Percentiles rank a stretch among this genome's conserved stretches.
Evolutionary conservation across 2,329 filamentous ascomycete genomes (phyloP).

Genomic region (Alternaria triticimaculans): DNA sequence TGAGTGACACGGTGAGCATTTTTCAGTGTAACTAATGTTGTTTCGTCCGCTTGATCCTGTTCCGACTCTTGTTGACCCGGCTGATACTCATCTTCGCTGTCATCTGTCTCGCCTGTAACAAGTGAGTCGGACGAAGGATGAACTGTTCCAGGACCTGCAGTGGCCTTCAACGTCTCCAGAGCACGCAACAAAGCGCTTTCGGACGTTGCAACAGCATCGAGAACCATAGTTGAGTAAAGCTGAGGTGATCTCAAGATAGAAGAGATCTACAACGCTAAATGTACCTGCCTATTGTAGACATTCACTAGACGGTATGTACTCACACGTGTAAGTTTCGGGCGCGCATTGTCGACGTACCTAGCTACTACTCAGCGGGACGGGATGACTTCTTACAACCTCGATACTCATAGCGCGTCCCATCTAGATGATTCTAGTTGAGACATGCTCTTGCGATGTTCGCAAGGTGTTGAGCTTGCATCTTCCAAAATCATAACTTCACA

Average conservation of each 20-base stretch:
- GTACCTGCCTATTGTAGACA: not conserved
- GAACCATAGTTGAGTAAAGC: not conserved
- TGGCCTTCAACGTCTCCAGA: not conserved
- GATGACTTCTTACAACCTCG: not conserved
- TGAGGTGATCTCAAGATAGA: not conserved
- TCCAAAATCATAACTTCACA: not conserved
- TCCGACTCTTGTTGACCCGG: not conserved
- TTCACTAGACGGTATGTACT: not conserved
- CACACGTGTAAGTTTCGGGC: not conserved
- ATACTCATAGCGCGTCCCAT: not conserved
- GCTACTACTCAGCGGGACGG: not conserved
- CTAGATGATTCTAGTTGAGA: not conserved
- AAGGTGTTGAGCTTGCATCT: not conserved
- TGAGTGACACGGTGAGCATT: not conserved
- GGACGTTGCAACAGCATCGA: not conserved
- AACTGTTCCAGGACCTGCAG: not conserved
- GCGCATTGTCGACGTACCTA: not conserved
- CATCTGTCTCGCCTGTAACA: not conserved
- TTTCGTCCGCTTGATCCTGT: not conserved
- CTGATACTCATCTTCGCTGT: not conserved
- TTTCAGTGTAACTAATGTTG: no score
- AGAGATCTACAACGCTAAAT: not conserved
- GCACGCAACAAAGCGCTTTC: not conserved
- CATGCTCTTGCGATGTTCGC: not conserved
- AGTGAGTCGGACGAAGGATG: not conserved